phyloP scores from a whole-genome alignment of 345 rosid genomes.

The Hypericum perforatum region DNA sequence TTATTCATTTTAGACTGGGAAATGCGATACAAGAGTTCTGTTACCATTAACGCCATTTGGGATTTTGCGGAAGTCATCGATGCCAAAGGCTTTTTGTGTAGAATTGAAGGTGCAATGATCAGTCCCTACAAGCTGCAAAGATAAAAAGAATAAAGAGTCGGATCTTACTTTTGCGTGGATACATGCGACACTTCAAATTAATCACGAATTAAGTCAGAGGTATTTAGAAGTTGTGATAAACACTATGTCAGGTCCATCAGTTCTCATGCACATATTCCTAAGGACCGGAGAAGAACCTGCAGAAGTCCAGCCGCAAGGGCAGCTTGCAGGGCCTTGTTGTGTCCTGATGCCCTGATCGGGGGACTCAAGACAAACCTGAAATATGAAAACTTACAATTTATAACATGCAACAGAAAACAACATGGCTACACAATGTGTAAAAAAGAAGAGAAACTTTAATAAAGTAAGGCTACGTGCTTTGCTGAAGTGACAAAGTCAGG shows the following conservation, averaged over 20 bases:
- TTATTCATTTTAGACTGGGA: no score
- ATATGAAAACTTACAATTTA: slow-evolving; percentile 8
- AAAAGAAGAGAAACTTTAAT: not conserved
- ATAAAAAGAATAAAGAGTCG: slow-evolving; percentile 11
- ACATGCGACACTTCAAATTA: no score
- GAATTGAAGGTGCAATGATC: no score
- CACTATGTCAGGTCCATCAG: no score
- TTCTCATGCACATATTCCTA: not conserved
- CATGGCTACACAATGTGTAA: slow-evolving; percentile 1
- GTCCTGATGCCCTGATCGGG: slow-evolving; percentile 73
- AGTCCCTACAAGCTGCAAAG: no score
- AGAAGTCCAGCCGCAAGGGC: slow-evolving; percentile 75
- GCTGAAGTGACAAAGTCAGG: slow-evolving; percentile 80
- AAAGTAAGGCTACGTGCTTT: slow-evolving; percentile 34
- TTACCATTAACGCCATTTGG: no score
- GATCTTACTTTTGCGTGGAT: not conserved
- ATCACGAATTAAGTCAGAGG: no score
- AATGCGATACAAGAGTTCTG: no score
- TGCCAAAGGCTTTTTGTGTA: no score
- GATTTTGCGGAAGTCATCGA: no score
- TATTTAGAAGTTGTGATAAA: no score
- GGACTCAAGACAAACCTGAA: slow-evolving; percentile 98
- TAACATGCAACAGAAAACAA: slow-evolving; percentile 2
- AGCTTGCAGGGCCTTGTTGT: no score
- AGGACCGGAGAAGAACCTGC: slow-evolving; percentile 44